Evolutionary conservation across 2,329 filamentous ascomycete genomes (phyloP), one percentile per base, ranked within the genome.

Genomic region (Claviceps sp.): DNA sequence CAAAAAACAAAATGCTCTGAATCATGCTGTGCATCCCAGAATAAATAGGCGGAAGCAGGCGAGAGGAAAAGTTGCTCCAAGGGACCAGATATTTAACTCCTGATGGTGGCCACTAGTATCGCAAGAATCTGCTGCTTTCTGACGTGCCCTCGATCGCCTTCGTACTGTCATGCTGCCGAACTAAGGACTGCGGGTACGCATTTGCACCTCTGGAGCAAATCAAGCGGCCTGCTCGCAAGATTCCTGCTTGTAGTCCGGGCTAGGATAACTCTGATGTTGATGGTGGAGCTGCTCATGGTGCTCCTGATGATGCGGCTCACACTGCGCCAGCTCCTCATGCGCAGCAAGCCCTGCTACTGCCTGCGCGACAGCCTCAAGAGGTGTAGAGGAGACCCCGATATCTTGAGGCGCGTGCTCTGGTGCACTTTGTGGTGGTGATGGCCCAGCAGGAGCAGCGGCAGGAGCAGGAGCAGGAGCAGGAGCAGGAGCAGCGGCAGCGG

Each of bases 121-220:
- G 51, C 57, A 61, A 47, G 60, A 57, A 37, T 55, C 57, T 48
- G 55, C 52, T 47, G 55, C 44, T 54, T 57, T 56, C 48, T 51
- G 24, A 26, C 45, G 45, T 57, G 44, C 7, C 53, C 45, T 38
- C 62, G 65, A 18, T 73, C 70, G 2, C 66, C 58, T 56, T 75
- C 72, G 52, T 67, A 59, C 56, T 75, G 72, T 53, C 81, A 61
- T 34, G 9, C 9, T 34, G 30, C 30, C 30, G 30, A 11, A 34
- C 9, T 34, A 1, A 34, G 9, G 1, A 34, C 3, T 34, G 1
- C 9, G 11, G 9, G 30, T 4, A 58, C 80, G 77, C 43, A 74
- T 67, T 53, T 77, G 74, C 45, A 79, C 74, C 50, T 80, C 77
- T 18, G 79, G 77, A 2, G 72, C 71, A 7, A 72, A 68, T 51